Base-by-base conservation (phyloP, 345 rosid species). In the Moricandia moricandioides region DNA sequence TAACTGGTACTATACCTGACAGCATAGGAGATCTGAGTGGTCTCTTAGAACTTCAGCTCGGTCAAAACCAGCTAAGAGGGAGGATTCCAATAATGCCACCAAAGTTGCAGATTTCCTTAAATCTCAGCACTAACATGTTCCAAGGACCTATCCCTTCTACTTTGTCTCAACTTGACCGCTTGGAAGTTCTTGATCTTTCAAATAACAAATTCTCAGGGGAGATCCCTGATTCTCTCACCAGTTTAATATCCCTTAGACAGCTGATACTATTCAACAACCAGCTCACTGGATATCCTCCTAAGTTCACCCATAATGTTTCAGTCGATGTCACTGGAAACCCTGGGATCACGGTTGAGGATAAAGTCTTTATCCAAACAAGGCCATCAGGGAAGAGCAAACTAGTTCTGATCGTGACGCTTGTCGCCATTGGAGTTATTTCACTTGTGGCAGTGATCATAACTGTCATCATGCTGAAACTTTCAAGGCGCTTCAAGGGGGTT, bases 101-200 rank as follows among this genome's bases (percentile, higher is more conserved):
- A 8, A 82, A 33, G 12, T 72, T 91, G 89, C 91, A 79, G 81
- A 91, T 91, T 78, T 76, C 85, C 29, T 78, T 94, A 80, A 89
- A 89, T 79, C 91, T 94, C 73, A 89, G 96, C 81, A 27, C 65
- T 82, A 94, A 94, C 76, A 61, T 45, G 71, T 86, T 89, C 54
- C 29, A 71, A 58, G 97, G 96, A 31, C 0, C 6, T 2, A 86
- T 94, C 71, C 97, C 97, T 0, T 0, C 0, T 10, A 21, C 80
- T 12, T 65, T 94, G 34, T 57, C 79, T 43, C 31, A 1, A 7
- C 85, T 91, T 47, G 24, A 0, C 0, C 70, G n/a, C 9, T 76
- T 93, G 71, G 96, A 93, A 82, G 70, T 89, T 74, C 80, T 91
- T 84, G 94, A 94, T 73, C 91, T 91, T 54, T 91, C 97, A 4